Percentiles rank a stretch among this genome's conserved stretches.
These are phyloP conservation scores for Solanum lycopersicoides DNA, from an alignment of 257 asterid genomes.

Conservation along the genomic window DNA sequence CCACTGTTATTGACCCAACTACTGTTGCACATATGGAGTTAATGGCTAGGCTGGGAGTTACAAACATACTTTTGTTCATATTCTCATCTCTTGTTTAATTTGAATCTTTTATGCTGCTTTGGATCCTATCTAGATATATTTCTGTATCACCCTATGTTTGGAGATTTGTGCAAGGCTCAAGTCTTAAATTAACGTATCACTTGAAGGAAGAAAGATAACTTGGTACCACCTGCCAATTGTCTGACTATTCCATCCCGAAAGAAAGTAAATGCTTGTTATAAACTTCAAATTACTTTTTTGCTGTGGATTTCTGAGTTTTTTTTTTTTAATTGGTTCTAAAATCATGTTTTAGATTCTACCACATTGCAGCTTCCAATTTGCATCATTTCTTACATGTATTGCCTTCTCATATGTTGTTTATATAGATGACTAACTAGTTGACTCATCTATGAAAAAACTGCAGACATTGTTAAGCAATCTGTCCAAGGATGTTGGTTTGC, in stretches of 20 bases:
- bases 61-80: neutral
- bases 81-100: neutral
- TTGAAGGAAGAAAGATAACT: neutral
- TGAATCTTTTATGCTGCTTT: neutral
- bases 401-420: neutral
- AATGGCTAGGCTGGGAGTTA: neutral
- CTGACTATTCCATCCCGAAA: neutral
- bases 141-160: neutral
- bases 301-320: neutral
- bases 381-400: neutral
- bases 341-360: neutral
- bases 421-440: neutral
- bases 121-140: neutral
- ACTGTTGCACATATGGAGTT: neutral
- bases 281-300: neutral
- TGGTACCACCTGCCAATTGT: neutral
- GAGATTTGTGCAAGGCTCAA: neutral
- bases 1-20: neutral
- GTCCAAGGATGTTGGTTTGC: slow-evolving; percentile 78
- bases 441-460: slow-evolving; percentile 7
- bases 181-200: neutral
- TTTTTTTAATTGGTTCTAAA: neutral
- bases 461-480: slow-evolving; percentile 67
- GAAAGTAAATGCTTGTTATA: neutral
- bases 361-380: neutral